These are phyloP conservation scores for Dactylis glomerata DNA, from an alignment of 176 grass and related monocot species.

Conservation along the genomic window DNA sequence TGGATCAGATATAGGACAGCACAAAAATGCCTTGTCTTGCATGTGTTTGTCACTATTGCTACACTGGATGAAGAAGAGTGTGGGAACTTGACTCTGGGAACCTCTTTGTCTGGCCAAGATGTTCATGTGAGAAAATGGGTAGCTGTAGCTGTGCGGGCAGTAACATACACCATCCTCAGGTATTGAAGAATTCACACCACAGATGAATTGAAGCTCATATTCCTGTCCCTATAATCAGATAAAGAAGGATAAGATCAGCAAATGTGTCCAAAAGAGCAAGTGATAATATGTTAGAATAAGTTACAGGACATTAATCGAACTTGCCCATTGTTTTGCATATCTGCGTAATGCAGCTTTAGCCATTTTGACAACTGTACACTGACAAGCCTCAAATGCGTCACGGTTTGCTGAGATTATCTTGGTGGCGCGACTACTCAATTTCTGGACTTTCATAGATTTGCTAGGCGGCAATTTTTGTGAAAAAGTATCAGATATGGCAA, in stretches of 20 bases:
- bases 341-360: not conserved
- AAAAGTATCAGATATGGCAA: not conserved
- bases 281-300: not conserved
- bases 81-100: not conserved
- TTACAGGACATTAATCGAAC: not conserved
- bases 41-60: not conserved
- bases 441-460: not conserved
- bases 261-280: not conserved
- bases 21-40: not conserved
- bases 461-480: not conserved
- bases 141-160: not conserved
- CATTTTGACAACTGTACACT: not conserved
- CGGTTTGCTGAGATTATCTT: not conserved
- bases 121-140: conserved; percentile 16
- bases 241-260: not conserved
- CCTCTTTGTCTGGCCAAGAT: conserved; percentile 3
- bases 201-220: conserved; percentile 18
- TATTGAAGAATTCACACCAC: conserved; percentile 15
- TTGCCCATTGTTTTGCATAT: not conserved
- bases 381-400: not conserved
- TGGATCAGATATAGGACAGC: not conserved
- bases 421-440: not conserved
- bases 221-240: conserved; percentile 4
- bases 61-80: conserved; percentile 14
- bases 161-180: not conserved